These are phyloP conservation scores for Litsea cubeba DNA, from an alignment of 164 flowering plant genomes.

Conservation along the genomic window DNA sequence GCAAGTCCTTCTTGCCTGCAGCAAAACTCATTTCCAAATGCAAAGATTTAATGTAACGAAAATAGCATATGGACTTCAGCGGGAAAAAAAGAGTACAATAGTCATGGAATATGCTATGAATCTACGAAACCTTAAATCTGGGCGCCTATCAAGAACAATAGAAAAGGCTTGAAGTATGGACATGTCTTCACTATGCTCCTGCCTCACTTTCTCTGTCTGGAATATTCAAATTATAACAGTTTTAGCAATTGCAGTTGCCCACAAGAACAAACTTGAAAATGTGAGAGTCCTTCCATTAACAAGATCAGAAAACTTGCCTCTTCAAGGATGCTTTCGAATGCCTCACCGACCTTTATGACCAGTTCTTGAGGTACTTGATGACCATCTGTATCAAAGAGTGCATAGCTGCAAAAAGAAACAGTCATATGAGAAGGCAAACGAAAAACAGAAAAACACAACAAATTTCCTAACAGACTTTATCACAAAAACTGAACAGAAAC, in stretches of 20 bases:
- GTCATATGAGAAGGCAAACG: too few relatives aligned
- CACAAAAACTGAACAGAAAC: too few relatives aligned
- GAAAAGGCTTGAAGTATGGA: constrained; percentile 63
- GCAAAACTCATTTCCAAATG: not conserved
- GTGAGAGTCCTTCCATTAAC: not conserved
- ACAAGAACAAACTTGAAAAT: not conserved
- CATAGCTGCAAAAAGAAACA: constrained; percentile 53
- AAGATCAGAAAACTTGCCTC: constrained; percentile 43
- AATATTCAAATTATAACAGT: constrained; percentile 11
- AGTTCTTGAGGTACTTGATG: constrained; percentile 72
- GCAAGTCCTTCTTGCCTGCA: constrained; percentile 84
- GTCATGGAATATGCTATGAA: not conserved
- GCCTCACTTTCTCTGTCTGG: constrained; percentile 69
- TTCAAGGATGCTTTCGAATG: constrained; percentile 64
- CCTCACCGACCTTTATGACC: constrained; percentile 68
- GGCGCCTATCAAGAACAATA: constrained; percentile 70
- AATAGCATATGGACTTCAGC: too few relatives aligned
- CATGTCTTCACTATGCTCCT: constrained; percentile 65
- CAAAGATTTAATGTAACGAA: too few relatives aligned
- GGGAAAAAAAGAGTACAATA: too few relatives aligned
- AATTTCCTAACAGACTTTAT: too few relatives aligned
- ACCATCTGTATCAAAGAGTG: constrained; percentile 82
- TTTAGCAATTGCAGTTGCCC: not conserved
- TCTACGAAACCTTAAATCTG: constrained; percentile 62
- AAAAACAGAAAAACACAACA: not conserved